Conservation (phyloP, 306 rosid genomes). For the Aeschynomene evenia region DNA sequence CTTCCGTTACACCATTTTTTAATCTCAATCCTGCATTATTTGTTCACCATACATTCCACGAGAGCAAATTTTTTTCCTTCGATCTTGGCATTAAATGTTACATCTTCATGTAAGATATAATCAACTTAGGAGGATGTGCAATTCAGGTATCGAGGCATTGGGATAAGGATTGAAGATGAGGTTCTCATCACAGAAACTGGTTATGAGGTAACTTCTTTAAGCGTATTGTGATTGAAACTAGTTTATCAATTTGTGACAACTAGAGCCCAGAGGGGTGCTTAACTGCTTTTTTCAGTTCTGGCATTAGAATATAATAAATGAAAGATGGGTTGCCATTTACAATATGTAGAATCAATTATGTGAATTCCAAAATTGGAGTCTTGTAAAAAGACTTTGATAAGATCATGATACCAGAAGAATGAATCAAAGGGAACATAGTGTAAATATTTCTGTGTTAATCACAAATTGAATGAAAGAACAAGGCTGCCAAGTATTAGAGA, state of each 20-base stretch:
- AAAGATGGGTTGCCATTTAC: not conserved
- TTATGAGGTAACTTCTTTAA: conserved; percentile 49
- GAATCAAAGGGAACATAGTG: too few relatives aligned
- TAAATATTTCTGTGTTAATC: too few relatives aligned
- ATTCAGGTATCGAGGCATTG: conserved; percentile 73
- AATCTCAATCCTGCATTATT: conserved; percentile 14
- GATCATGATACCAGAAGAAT: too few relatives aligned
- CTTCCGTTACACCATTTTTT: not conserved
- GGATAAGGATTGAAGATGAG: conserved; percentile 95
- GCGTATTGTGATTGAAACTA: not conserved
- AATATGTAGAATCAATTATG: not conserved
- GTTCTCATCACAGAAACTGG: conserved; percentile 79
- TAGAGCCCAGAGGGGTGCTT: not conserved
- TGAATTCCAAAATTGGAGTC: not conserved
- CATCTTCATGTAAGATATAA: conserved; percentile 4
- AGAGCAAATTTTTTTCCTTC: conserved; percentile 21
- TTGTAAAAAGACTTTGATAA: not conserved
- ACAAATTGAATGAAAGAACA: too few relatives aligned
- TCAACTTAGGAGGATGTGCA: conserved; percentile 29
- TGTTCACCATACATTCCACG: conserved; percentile 11
- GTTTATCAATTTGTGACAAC: not conserved
- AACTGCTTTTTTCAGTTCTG: not conserved
- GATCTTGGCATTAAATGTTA: conserved; percentile 36
- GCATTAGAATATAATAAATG: not conserved
- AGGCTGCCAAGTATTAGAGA: too few relatives aligned